phyloP scores from a whole-genome alignment of 75 land plant genomes.

The Selaginella moellendorffii region DNA sequence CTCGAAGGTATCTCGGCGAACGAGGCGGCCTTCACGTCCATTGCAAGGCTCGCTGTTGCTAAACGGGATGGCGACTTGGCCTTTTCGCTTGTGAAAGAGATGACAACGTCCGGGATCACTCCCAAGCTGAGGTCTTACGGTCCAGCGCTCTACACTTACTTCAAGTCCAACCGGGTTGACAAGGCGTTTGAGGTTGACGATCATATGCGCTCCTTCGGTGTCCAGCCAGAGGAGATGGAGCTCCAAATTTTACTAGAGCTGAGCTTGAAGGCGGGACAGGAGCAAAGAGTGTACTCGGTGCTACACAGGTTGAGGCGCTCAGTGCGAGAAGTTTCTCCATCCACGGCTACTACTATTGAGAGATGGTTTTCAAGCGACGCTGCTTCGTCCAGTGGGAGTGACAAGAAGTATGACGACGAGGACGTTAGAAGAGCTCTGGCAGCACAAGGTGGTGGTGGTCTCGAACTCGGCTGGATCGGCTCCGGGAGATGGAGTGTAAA shows the following conservation, averaged over 20 bases:
- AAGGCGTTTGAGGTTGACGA: slow-evolving; percentile 78
- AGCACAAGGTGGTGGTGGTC: slow-evolving; percentile 84
- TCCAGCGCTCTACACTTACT: slow-evolving; percentile 67
- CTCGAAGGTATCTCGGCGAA: slow-evolving; percentile 25
- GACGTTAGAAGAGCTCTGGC: slow-evolving; percentile 29
- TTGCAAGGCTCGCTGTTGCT: slow-evolving; percentile 69
- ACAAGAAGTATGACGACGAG: slow-evolving; percentile 11
- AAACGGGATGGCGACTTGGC: slow-evolving; percentile 55
- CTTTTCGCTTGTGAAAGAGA: slow-evolving; percentile 50
- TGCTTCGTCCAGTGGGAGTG: slow-evolving; percentile 22
- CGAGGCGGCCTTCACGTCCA: slow-evolving; percentile 74
- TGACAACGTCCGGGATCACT: slow-evolving; percentile 27
- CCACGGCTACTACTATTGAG: slow-evolving; percentile 42
- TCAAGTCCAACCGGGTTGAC: slow-evolving; percentile 37
- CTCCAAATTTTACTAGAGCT: slow-evolving; percentile 50
- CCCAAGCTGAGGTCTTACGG: slow-evolving; percentile 66
- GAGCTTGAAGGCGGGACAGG: slow-evolving; percentile 38
- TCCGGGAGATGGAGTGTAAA: slow-evolving; percentile 52
- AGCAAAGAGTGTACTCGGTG: slow-evolving; percentile 52
- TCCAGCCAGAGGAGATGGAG: slow-evolving; percentile 62
- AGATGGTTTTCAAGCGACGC: slow-evolving; percentile 52
- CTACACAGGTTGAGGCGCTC: slow-evolving; percentile 46
- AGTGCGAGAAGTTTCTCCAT: slow-evolving; percentile 44
- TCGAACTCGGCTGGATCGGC: slow-evolving; percentile 88
- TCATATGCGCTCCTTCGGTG: slow-evolving; percentile 41